Evolutionary conservation across 2,329 filamentous ascomycete species (phyloP).

Genomic region (Fusarium liriodendri): DNA sequence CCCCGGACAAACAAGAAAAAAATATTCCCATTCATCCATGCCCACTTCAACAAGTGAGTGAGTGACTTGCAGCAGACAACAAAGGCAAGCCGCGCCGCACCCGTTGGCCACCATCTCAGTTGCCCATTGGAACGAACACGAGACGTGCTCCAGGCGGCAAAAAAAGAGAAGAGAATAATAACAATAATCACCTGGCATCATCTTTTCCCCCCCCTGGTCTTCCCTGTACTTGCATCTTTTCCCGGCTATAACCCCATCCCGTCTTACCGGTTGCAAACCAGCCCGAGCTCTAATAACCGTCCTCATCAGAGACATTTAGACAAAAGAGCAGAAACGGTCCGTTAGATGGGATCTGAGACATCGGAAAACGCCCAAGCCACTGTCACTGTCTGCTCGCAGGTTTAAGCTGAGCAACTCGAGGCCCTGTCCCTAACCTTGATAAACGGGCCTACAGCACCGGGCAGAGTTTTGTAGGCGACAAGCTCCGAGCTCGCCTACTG

Average conservation of each 20-base stretch:
- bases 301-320: not conserved
- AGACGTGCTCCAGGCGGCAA: not conserved
- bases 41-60: not conserved
- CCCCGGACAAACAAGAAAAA: constrained; percentile 4
- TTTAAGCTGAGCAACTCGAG: constrained; percentile 5
- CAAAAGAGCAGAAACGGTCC: constrained; percentile 5
- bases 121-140: not conserved
- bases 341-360: constrained; percentile 12
- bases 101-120: not conserved
- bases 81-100: constrained; percentile 3
- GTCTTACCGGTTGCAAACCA: constrained; percentile 2
- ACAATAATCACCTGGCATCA: not conserved
- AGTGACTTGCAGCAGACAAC: not conserved
- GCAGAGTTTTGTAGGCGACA: constrained; percentile 22
- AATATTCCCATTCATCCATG: not conserved
- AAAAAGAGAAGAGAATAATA: constrained; percentile 1
- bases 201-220: not conserved
- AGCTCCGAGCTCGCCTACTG: constrained; percentile 1
- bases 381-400: constrained; percentile 5
- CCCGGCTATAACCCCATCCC: not conserved
- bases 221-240: not conserved
- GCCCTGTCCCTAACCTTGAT: constrained; percentile 8
- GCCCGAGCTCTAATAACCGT: not conserved
- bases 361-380: constrained; percentile 5
- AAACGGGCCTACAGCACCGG: constrained; percentile 15